Conservation (phyloP, 2,329 filamentous ascomycete genomes). For the Cladophialophora carrionii region DNA sequence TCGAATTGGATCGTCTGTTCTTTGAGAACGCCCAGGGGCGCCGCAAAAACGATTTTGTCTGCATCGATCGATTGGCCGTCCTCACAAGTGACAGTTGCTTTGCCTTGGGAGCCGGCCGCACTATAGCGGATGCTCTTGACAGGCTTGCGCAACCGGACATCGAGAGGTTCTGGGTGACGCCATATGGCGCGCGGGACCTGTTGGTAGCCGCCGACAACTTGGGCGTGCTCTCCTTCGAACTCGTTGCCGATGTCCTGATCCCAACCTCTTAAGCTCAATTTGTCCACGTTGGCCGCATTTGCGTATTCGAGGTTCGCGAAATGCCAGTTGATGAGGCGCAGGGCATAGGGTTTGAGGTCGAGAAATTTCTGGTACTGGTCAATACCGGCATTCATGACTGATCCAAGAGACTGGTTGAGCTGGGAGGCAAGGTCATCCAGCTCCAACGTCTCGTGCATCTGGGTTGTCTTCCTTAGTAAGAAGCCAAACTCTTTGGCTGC, state of each 20-base stretch:
- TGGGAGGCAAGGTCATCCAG: slow-evolving; percentile 67
- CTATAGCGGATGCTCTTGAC: slow-evolving; percentile 74
- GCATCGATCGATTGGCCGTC: slow-evolving; percentile 77
- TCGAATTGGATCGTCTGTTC: slow-evolving; percentile 79
- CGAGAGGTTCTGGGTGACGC: slow-evolving; percentile 73
- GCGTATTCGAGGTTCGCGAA: slow-evolving; percentile 98
- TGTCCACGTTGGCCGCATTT: slow-evolving; percentile 85
- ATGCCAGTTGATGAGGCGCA: slow-evolving; percentile 95
- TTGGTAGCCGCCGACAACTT: slow-evolving; percentile 92
- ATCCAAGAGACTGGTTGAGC: slow-evolving; percentile 74
- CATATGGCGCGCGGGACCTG: slow-evolving; percentile 86
- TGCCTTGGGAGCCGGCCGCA: slow-evolving; percentile 48
- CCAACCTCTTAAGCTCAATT: slow-evolving; percentile 87
- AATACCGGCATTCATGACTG: slow-evolving; percentile 91
- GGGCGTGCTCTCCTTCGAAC: slow-evolving; percentile 91
- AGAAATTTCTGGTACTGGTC: slow-evolving; percentile 82
- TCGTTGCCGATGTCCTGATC: slow-evolving; percentile 98
- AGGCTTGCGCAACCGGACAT: slow-evolving; percentile 72
- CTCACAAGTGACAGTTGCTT: slow-evolving; percentile 71
- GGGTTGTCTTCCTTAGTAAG: slow-evolving; percentile 67
- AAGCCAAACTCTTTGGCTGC: slow-evolving; percentile 84
- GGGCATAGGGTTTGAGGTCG: slow-evolving; percentile 80
- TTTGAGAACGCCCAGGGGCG: slow-evolving; percentile 89
- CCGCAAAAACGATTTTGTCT: slow-evolving; percentile 88
- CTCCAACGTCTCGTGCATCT: slow-evolving; percentile 69